These are phyloP conservation scores for Apocynum venetum DNA, from an alignment of 257 asterid species.

Conservation along the genomic window DNA sequence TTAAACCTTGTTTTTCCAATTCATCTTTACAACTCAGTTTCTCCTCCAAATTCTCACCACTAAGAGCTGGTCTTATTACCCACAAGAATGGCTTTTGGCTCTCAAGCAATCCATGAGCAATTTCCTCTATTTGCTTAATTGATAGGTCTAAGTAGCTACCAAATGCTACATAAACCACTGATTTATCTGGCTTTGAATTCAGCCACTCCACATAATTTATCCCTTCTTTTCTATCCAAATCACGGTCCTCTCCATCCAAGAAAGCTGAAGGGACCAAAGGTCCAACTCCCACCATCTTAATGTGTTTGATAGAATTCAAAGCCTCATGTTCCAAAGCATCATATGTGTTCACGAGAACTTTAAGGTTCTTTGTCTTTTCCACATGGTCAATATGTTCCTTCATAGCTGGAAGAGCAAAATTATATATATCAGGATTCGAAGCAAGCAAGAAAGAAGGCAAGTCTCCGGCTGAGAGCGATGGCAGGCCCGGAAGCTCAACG, in stretches of 20 bases:
- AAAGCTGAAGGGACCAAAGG: constrained; percentile 49
- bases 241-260: constrained; percentile 28
- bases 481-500: constrained; percentile 45
- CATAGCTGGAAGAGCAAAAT: constrained; percentile 23
- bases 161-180: constrained; percentile 45
- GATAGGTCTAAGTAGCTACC: constrained; percentile 39
- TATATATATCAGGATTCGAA: constrained; percentile 2
- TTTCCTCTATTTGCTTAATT: constrained; percentile 25
- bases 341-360: constrained; percentile 43
- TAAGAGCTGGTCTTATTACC: constrained; percentile 20
- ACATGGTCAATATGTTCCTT: constrained; percentile 42
- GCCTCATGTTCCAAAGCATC: constrained; percentile 35
- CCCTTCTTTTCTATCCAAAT: neutral
- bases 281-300: constrained; percentile 35
- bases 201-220: constrained; percentile 23
- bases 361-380: constrained; percentile 30
- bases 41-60: too few relatives aligned
- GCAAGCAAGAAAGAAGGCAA: constrained; percentile 52
- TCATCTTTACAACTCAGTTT: neutral
- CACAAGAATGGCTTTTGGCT: constrained; percentile 29
- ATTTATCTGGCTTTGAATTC: constrained; percentile 15
- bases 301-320: constrained; percentile 23
- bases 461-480: constrained; percentile 35
- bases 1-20: constrained; percentile 17
- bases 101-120: constrained; percentile 21